Evolutionary conservation across 2,329 filamentous ascomycete genomes (phyloP).

Genomic region (Trichoderma sp.): DNA sequence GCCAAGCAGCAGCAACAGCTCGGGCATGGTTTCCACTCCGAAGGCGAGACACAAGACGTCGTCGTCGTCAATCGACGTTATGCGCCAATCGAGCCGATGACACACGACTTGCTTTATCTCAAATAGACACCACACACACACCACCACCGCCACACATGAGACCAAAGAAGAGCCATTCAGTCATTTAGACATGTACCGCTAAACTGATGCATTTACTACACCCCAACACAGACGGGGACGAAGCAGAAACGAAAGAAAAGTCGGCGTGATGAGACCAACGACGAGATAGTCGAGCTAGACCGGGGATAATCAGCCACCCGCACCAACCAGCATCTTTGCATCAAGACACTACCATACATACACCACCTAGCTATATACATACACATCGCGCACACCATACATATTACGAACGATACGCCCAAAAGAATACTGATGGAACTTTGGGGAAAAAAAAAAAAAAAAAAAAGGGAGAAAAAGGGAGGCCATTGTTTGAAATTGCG

Average conservation of each 20-base stretch:
- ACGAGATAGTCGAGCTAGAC: neutral
- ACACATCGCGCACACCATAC: neutral
- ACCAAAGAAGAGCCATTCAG: neutral
- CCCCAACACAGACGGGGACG: neutral
- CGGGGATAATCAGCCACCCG: neutral
- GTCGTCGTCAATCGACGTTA: conserved; percentile 9
- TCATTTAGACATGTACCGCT: neutral
- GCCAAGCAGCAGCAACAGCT: conserved; percentile 23
- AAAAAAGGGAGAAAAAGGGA: neutral
- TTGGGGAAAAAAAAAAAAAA: neutral
- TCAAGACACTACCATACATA: neutral
- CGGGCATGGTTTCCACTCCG: neutral
- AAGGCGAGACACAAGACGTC: conserved; percentile 16
- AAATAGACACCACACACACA: neutral
- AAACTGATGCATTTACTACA: neutral
- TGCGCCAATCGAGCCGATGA: conserved; percentile 12
- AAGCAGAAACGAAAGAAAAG: neutral
- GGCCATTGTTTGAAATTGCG: neutral
- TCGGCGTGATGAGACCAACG: neutral
- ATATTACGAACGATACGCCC: neutral
- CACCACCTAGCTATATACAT: neutral
- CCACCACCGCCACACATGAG: neutral
- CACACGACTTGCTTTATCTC: neutral
- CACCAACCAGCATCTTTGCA: neutral
- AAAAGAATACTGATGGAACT: too few relatives aligned